Base-by-base conservation (phyloP, 2,329 filamentous ascomycete genomes). In the Diaporthe eres region DNA sequence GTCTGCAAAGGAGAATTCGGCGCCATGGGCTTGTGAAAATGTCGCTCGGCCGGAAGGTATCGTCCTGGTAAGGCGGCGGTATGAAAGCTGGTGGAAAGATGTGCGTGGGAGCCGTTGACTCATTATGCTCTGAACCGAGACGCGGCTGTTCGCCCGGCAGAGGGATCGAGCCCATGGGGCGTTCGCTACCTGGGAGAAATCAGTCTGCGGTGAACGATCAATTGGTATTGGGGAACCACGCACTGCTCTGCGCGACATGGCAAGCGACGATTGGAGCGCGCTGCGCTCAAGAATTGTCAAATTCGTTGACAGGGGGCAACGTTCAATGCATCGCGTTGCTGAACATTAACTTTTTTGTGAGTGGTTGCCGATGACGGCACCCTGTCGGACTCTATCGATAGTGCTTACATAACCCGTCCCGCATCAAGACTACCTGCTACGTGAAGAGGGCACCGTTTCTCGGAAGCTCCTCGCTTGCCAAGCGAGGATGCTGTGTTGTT, bases 331-430 rank as follows among this genome's bases (percentile, higher is more conserved):
- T 67, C 44, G 28, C 15, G 4, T 51, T 70, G 65, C 65, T 70
- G 65, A 70, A 55, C 65, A 55, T 53, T 42, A 70, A 55, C 65
- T 70, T 70, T 70, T 70, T 70, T 55, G 47, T 70, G 34, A 70
- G n/a, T 70, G 65, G 65, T 28, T 70, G 65, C 65, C 65, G 65
- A 70, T 70, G 65, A 70, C 49, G 44, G 65, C 65, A 49, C 22
- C 49, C 34, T 39, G 47, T 28, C 47, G 22, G 22, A 10, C 22
- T 19, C 44, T 70, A 55, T 55, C 65, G 65, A 70, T 70, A 42
- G 34, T 37, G 65, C 34, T 70, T 55, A 70, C 65, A 42, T 70
- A 70, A 70, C n/a, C 25, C 9, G 49, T n/a, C n/a, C n/a, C 44
- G 63, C 25, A 7, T 25, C 15, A 37, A 37, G 31, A 39, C 44